These are phyloP conservation scores for Cutaneotrichosporon sp. DNA, from an alignment of 1,284 basidiomycete species.

Conservation along the genomic window DNA sequence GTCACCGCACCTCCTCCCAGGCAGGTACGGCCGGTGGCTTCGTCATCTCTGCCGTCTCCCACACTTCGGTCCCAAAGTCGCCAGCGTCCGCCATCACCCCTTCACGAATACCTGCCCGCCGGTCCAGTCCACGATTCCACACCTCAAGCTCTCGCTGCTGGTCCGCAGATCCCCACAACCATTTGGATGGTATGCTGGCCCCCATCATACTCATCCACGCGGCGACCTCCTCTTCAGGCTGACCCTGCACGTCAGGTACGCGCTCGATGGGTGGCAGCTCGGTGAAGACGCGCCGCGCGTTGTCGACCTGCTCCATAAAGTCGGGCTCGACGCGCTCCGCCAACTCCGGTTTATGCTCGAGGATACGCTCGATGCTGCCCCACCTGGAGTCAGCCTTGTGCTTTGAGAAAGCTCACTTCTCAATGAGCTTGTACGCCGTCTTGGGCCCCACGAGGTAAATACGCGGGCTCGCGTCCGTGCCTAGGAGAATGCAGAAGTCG, in stretches of 20 bases:
- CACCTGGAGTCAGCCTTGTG: constrained; percentile 41
- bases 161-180: background rate
- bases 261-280: constrained; percentile 38
- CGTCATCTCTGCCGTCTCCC: background rate
- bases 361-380: constrained; percentile 69
- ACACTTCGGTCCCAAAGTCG: constrained; percentile 5
- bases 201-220: background rate
- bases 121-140: background rate
- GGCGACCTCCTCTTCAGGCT: background rate
- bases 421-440: constrained; percentile 70
- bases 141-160: background rate
- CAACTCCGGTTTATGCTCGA: constrained; percentile 53
- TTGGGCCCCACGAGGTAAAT: constrained; percentile 74
- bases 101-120: background rate
- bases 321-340: constrained; percentile 25
- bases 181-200: background rate
- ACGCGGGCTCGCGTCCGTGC: constrained; percentile 82
- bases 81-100: background rate
- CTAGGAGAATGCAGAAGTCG: constrained; percentile 79
- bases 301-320: constrained; percentile 43
- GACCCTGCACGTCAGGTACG: background rate
- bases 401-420: constrained; percentile 37
- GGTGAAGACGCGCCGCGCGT: constrained; percentile 47
- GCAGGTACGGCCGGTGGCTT: background rate
- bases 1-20: background rate